Percentiles rank a stretch among this genome's conserved stretches.
Conservation (phyloP, 2,329 filamentous ascomycete genomes). For the Arthroderma sp. region DNA sequence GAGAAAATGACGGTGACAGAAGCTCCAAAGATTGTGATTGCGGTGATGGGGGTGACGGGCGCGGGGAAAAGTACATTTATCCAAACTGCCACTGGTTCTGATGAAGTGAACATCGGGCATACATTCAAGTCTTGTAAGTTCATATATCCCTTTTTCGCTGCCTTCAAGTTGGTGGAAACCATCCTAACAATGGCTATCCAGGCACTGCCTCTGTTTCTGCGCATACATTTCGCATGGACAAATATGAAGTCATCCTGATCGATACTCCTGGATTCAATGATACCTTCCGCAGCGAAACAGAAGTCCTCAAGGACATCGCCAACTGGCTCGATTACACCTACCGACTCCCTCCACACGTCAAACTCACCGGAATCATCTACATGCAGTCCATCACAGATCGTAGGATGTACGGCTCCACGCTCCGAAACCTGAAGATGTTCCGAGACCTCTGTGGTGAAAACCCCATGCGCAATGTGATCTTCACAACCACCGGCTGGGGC, state of each 20-base stretch:
- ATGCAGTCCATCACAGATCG: slow-evolving; percentile 4
- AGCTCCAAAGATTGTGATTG: slow-evolving; percentile 16
- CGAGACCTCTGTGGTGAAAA: slow-evolving; percentile 3
- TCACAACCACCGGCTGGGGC: slow-evolving; percentile 4
- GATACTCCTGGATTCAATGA: slow-evolving; percentile 12
- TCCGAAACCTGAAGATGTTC: slow-evolving; percentile 4
- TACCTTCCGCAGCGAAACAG: slow-evolving; percentile 3
- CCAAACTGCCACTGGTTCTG: slow-evolving; percentile 4
- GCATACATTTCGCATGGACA: background rate
- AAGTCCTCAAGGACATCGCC: slow-evolving; percentile 2
- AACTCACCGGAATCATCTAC: slow-evolving; percentile 5
- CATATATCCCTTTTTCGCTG: too few relatives aligned
- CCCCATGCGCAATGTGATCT: slow-evolving; percentile 2
- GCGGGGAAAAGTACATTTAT: slow-evolving; percentile 30
- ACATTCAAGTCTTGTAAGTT: slow-evolving; percentile 5
- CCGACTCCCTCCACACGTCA: slow-evolving; percentile 3
- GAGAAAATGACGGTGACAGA: background rate
- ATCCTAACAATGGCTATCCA: background rate
- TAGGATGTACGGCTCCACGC: slow-evolving; percentile 4
- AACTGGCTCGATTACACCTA: slow-evolving; percentile 6
- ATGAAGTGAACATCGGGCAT: slow-evolving; percentile 5
- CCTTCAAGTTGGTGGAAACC: too few relatives aligned
- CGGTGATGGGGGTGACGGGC: slow-evolving; percentile 31
- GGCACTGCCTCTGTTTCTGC: slow-evolving; percentile 2
- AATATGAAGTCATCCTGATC: slow-evolving; percentile 7